Base-by-base conservation (phyloP, 345 rosid genomes). In the Carallia brachiata region DNA sequence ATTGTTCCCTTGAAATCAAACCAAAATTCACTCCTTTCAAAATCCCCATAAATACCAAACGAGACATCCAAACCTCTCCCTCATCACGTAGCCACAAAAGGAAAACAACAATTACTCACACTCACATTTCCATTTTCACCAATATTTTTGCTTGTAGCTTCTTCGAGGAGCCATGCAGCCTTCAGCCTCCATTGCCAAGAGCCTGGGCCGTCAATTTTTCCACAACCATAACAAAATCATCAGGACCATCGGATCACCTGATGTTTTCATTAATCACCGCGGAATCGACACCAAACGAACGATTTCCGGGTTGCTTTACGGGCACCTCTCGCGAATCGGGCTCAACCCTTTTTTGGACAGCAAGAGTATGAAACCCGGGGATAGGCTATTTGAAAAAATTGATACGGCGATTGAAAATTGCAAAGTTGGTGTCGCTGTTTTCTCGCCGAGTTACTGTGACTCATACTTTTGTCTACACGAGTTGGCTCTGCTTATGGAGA, bases 211-310 rank as follows among this genome's bases (percentile, higher is more conserved):
- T 32, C 73, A 70, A 69, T 64, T 67, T 73, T 64, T 74, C 55
- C 37, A 34, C 65, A 73, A 60, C 30, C 54, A 53, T 28, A 52
- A 19, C 1, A 64, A 39, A 50, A 54, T 55, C 68, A 70, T n/a
- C n/a, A 7, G 28, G 12, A 32, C 27, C 28, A 52, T 47, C 31
- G 53, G 7, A 15, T 31, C 88, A 59, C 74, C 75, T 30, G 95
- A 91, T 17, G 82, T 94, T 4, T 94, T 94, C 84, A 94, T 94
- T 50, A 94, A 84, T 48, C 98, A 94, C 59, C 83, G 98, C 0
- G 91, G 96, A 2, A 82, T 77, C 4, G 98, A 94, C 47, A 94
- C 97, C 0, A 91, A 91, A 72, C 82, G 89, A 67, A 90, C 87
- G 9, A 76, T 94, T 58, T 79, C 97, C 0, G 96, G 97, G 2